Evolutionary conservation across 805 yeast genomes (phyloP).

Genomic region (Wickerhamiella azymoides): DNA sequence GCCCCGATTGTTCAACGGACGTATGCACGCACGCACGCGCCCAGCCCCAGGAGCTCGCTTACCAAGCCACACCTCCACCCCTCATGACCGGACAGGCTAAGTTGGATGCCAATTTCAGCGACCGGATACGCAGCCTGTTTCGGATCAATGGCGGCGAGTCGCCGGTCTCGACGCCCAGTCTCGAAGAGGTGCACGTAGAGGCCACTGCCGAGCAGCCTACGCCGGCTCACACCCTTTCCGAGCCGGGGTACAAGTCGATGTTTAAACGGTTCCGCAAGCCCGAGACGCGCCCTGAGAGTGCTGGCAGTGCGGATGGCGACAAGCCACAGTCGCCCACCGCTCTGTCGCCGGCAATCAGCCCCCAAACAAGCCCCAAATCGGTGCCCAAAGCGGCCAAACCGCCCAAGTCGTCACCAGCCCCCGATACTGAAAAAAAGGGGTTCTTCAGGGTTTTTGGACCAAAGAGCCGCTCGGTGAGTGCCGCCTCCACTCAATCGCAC

Average conservation of each 20-base stretch:
- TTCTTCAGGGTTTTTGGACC: not conserved
- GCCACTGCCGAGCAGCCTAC: not conserved
- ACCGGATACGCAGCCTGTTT: conserved; percentile 2
- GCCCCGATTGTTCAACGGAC: no score
- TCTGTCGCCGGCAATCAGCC: conserved; percentile 1
- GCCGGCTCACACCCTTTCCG: not conserved
- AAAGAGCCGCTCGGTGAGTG: not conserved
- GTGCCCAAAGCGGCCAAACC: not conserved
- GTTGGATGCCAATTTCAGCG: conserved; percentile 1
- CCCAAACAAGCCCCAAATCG: not conserved
- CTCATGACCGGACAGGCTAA: not conserved
- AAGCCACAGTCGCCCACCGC: not conserved
- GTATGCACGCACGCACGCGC: no score
- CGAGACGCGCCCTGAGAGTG: not conserved
- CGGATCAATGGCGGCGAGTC: conserved; percentile 2
- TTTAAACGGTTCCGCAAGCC: conserved; percentile 6
- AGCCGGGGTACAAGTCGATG: conserved; percentile 4
- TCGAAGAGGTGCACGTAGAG: not conserved
- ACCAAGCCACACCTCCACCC: not conserved
- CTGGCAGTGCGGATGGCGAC: not conserved
- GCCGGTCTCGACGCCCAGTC: not conserved
- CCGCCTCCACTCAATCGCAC: not conserved
- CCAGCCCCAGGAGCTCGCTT: not conserved
- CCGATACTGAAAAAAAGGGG: not conserved
- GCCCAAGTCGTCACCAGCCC: not conserved